These are phyloP conservation scores for Micractinium conductrix DNA, from an alignment of 139 green algal genomes.

Conservation along the genomic window DNA sequence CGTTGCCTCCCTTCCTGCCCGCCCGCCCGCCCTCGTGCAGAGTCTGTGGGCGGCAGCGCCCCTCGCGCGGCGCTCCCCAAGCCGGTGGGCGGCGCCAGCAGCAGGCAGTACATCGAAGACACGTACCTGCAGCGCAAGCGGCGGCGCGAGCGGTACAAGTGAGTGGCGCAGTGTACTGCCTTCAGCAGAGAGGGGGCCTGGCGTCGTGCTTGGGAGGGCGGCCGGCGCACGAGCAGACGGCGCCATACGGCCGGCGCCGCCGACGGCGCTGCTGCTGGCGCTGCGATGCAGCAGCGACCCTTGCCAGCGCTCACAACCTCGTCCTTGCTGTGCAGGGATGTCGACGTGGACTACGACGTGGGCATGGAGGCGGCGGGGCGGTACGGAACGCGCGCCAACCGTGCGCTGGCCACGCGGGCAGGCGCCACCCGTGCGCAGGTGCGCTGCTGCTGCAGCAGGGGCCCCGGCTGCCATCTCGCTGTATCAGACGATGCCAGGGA, in stretches of 20 bases:
- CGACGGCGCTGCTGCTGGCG: too few relatives aligned
- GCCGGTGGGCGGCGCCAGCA: not conserved
- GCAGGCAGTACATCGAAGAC: conserved; percentile 30
- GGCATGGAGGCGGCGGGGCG: conserved; percentile 11
- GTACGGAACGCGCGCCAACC: conserved; percentile 35
- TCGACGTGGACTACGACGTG: conserved; percentile 47
- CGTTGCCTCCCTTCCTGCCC: not conserved
- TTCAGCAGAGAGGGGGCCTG: too few relatives aligned
- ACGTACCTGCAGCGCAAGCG: conserved; percentile 38
- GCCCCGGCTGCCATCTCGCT: too few relatives aligned
- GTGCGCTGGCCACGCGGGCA: not conserved
- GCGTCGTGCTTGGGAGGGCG: too few relatives aligned
- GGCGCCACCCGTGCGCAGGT: conserved; percentile 18
- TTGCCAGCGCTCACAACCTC: too few relatives aligned
- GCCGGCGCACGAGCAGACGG: too few relatives aligned
- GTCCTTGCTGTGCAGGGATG: conserved; percentile 14
- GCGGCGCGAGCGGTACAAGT: conserved; percentile 45
- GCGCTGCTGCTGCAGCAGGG: too few relatives aligned
- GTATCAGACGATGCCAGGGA: too few relatives aligned
- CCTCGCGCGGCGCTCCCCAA: too few relatives aligned
- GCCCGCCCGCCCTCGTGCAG: not conserved
- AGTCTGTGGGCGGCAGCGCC: not conserved
- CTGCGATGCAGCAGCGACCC: too few relatives aligned
- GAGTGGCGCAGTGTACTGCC: not conserved
- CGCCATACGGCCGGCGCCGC: too few relatives aligned